A percentile compares a stretch with the other conserved stretches of the same genome.
Evolutionary conservation across 2,329 filamentous ascomycete genomes (phyloP).

Genomic region (Acrocalymma vagum): DNA sequence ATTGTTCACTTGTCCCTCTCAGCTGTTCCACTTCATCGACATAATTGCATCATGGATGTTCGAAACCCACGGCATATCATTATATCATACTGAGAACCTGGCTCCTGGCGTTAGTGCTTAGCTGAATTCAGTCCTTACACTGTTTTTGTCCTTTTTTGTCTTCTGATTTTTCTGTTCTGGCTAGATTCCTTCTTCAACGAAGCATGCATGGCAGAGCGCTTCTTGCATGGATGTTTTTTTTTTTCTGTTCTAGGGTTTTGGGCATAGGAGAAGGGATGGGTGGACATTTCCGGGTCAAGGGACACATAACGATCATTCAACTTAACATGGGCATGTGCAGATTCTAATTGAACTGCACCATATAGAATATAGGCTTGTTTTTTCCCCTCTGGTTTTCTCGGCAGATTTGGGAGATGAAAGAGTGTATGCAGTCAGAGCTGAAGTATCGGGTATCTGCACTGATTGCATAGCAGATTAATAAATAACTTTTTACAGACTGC

Average conservation of each 20-base stretch:
- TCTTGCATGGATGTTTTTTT: conserved; percentile 26
- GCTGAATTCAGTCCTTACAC: no score
- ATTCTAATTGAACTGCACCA: not conserved
- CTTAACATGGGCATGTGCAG: not conserved
- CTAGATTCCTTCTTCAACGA: conserved; percentile 14
- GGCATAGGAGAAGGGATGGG: not conserved
- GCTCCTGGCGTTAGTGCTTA: no score
- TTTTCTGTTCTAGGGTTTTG: not conserved
- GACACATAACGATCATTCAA: not conserved
- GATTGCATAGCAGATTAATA: no score
- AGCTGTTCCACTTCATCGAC: not conserved
- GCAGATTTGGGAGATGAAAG: not conserved
- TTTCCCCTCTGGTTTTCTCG: conserved; percentile 1
- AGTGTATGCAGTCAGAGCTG: no score
- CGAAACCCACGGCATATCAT: conserved; percentile 11
- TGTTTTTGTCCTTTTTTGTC: conserved; percentile 18
- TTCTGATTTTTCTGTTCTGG: conserved; percentile 15
- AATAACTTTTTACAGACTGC: no score
- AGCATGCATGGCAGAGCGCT: conserved; percentile 37
- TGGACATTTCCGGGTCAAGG: not conserved
- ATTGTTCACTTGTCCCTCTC: conserved; percentile 10
- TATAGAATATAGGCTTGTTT: no score
- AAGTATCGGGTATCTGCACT: no score
- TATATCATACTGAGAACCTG: conserved; percentile 2
- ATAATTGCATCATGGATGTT: conserved; percentile 14